Base-by-base conservation (phyloP, 2,329 filamentous ascomycete genomes). In the Didymella keratinophila region DNA sequence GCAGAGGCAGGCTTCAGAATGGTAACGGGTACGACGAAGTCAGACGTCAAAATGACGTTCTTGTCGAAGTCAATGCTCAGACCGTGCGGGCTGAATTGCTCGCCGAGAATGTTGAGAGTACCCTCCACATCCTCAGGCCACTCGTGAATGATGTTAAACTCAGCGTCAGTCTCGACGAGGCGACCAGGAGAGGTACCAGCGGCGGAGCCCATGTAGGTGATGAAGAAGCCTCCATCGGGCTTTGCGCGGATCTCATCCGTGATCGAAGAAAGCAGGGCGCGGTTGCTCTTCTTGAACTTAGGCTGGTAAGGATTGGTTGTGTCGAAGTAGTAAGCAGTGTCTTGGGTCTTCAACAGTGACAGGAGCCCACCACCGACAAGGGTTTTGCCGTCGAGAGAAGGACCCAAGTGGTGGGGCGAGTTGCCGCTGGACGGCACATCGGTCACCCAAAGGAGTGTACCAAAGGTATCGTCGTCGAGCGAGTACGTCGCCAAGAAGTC, bases 291-390 rank as follows among this genome's bases (percentile, higher is more conserved):
- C 64, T 78, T 75, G 72, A 87, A 88, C 64, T 78, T 81, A 25
- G 86, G 86, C 14, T 80, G 78, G 70, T 88, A 88, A 0, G 85
- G 85, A 68, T 87, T 78, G 25, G 78, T 80, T 16, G 81, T 81
- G 61, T 89, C 85, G 62, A 87, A 88, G 78, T 87, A 88, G 72
- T 81, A 88, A 0, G 82, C 85, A 1, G 84, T 87, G 67, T 88
- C 85, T 56, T 81, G 84, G 1, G 81, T 84, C 77, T 87, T 87
- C 52, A 87, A 76, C 1, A 87, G 76, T 2, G 84, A 87, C 34
- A 87, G 72, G 0, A 87, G 78, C 42, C 85, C 85, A 52, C 85
- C 85, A 27, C 85, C 84, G 18, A 85, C 77, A 0, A 87, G 69
- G 0, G 32, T 34, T 12, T 34, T 34, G 14, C 32, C 32, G 14